Evolutionary conservation across 2,329 filamentous ascomycete genomes (phyloP).

Genomic region (Botrytis hyacinthi): DNA sequence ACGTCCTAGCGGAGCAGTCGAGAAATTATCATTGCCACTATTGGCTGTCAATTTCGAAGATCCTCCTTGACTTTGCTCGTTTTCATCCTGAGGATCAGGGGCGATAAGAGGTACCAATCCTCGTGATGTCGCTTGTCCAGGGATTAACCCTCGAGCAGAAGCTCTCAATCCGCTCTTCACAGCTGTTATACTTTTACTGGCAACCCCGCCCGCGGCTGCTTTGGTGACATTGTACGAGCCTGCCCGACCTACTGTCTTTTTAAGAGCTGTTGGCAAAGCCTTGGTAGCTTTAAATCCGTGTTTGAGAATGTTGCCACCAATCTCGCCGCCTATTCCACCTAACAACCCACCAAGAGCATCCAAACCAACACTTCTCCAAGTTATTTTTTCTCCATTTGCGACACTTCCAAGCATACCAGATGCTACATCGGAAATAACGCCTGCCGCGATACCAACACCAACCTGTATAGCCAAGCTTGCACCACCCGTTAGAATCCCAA

Average conservation of each 20-base stretch:
- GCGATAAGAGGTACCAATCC: not conserved
- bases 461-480: constrained; percentile 16
- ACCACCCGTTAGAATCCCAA: constrained; percentile 12
- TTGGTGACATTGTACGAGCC: not conserved
- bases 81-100: not conserved
- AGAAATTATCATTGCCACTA: not conserved
- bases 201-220: not conserved
- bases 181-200: not conserved
- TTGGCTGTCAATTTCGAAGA: not conserved
- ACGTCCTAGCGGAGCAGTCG: not conserved
- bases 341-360: constrained; percentile 16
- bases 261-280: not conserved
- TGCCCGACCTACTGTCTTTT: constrained; percentile 4
- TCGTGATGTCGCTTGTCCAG: not conserved
- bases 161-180: constrained; percentile 3
- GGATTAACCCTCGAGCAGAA: constrained; percentile 1
- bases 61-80: not conserved
- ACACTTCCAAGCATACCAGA: constrained; percentile 4
- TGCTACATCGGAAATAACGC: constrained; percentile 5
- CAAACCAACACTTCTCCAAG: not conserved
- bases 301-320: not conserved
- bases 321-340: constrained; percentile 3
- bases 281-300: not conserved
- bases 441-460: constrained; percentile 15
- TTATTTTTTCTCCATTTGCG: not conserved